A percentile compares a stretch with the other conserved stretches of the same genome.
These are phyloP conservation scores for Xerocomellus chrysenteron DNA, from an alignment of 768 basidiomycete species.

Conservation along the genomic window DNA sequence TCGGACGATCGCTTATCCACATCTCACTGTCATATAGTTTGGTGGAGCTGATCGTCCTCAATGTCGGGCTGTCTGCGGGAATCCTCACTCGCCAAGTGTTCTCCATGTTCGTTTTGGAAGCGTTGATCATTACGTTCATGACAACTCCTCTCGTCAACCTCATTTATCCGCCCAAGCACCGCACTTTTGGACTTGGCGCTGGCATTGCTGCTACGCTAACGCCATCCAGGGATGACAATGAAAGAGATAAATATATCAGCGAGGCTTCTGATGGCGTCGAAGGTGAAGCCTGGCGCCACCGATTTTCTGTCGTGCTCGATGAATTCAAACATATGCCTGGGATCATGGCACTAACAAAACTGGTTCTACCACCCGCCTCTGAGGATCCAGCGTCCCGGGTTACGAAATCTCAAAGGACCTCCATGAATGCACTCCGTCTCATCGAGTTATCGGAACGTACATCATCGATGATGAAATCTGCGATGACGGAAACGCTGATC, in stretches of 20 bases:
- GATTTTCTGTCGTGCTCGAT: conserved; percentile 87
- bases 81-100: conserved; percentile 81
- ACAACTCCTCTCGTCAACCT: conserved; percentile 75
- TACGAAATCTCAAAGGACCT: not conserved
- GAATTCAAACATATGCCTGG: conserved; percentile 85
- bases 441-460: conserved; percentile 89
- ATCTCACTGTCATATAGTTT: conserved; percentile 44
- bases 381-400: conserved; percentile 2
- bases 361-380: conserved; percentile 51
- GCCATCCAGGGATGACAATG: not conserved
- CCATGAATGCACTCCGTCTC: conserved; percentile 77
- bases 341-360: conserved; percentile 86
- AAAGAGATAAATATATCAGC: not conserved
- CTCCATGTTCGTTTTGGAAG: conserved; percentile 93
- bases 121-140: conserved; percentile 80
- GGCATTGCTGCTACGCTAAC: not conserved
- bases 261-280: not conserved
- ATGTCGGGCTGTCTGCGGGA: conserved; percentile 80
- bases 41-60: conserved; percentile 94
- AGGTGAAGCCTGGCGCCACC: conserved; percentile 24
- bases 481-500: conserved; percentile 68
- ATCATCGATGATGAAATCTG: conserved; percentile 81
- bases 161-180: conserved; percentile 65
- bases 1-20: not conserved
- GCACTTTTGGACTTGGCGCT: conserved; percentile 43